Conservation (phyloP, 2,329 filamentous ascomycete species). For the Ophiostoma sp. region DNA sequence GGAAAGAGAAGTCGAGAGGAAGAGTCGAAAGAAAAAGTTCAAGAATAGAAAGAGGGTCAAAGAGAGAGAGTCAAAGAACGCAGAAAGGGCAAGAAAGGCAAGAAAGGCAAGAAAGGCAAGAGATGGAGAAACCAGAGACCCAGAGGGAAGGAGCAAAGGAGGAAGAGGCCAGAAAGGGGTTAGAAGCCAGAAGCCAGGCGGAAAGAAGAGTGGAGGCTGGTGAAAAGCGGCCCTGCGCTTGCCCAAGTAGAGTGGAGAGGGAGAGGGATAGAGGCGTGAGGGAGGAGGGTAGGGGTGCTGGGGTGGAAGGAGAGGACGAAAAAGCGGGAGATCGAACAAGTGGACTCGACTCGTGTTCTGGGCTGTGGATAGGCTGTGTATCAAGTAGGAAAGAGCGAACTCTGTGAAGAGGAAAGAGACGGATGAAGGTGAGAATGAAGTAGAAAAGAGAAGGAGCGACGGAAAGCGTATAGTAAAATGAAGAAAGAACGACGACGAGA, state of each 20-base stretch:
- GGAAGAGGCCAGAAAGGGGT: conserved; percentile 9
- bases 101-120: not conserved
- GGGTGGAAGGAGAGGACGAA: conserved; percentile 1
- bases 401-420: not conserved
- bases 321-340: not conserved
- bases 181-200: conserved; percentile 4
- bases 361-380: too few relatives aligned
- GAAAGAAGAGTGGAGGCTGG: conserved; percentile 5
- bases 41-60: conserved; percentile 8
- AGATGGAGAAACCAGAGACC: not conserved
- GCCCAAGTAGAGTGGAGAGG: conserved; percentile 6
- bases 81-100: not conserved
- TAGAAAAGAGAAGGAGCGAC: not conserved
- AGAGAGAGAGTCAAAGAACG: not conserved
- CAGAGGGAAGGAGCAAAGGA: not conserved
- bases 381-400: not conserved
- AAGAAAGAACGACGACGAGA: not conserved
- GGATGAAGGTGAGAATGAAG: not conserved
- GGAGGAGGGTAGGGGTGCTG: not conserved
- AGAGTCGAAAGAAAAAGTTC: not conserved
- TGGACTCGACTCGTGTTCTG: not conserved
- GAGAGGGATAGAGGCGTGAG: conserved; percentile 7
- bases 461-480: not conserved
- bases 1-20: conserved; percentile 2
- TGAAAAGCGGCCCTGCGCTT: conserved; percentile 11